phyloP scores from a whole-genome alignment of 257 asterid species.

The Verbena officinalis region DNA sequence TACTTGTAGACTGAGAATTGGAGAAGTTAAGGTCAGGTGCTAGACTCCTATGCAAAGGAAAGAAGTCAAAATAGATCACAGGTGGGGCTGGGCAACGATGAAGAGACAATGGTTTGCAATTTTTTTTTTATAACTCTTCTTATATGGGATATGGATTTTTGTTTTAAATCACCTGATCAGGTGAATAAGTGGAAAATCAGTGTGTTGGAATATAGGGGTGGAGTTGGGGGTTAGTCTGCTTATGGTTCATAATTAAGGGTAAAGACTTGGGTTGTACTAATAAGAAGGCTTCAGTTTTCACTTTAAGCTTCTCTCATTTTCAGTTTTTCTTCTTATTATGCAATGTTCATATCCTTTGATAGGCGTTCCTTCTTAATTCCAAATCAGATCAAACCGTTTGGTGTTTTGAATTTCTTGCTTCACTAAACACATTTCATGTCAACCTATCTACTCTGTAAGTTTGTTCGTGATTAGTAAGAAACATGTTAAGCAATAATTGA shows the following conservation, averaged over 20 bases:
- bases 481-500: neutral
- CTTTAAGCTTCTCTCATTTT: neutral
- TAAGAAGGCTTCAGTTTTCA: neutral
- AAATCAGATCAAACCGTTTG: slow-evolving; percentile 4
- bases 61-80: neutral
- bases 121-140: neutral
- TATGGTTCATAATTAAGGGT: neutral
- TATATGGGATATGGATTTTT: neutral
- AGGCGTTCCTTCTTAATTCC: neutral
- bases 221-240: neutral
- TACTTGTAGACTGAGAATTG: neutral
- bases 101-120: neutral
- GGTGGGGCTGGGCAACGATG: neutral
- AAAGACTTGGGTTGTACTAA: neutral
- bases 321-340: neutral
- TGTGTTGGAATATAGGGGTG: no score
- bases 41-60: neutral
- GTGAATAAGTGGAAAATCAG: neutral
- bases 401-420: slow-evolving; percentile 2
- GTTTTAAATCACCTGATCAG: neutral
- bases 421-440: neutral
- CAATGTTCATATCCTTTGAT: neutral
- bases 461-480: neutral
- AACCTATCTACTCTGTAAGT: neutral
- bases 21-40: neutral